Base-by-base conservation (phyloP, 169 alveolate genomes). In the Cystoisospora suis region DNA sequence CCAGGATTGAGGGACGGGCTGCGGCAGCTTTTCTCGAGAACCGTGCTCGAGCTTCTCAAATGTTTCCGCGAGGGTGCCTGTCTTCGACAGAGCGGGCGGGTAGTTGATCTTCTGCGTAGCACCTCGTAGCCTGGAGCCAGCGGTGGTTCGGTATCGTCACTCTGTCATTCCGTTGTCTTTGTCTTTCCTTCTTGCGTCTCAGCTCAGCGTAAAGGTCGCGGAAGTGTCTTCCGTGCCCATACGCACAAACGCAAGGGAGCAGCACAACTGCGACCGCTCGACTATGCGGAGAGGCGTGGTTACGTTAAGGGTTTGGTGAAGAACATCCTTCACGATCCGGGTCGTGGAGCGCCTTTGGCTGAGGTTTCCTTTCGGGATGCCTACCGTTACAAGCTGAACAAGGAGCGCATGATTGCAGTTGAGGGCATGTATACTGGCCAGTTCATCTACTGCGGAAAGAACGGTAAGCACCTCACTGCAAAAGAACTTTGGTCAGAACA, bases 371-470 rank as follows among this genome's bases (percentile, higher is more conserved):
- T 99, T 98, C 97, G 99, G 88, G 99, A 98, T 93, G 99, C 99
- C 32, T 98, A 99, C 96, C 96, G 96, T 93, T 99, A 96, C 96
- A 97, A 97, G 95, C 95, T 96, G 80, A 95, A 98, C 93, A 98
- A 98, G 94, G 99, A 98, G 96, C 95, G 96, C 92, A 97, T 98
- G 97, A 97, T 98, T 61, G 99, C 99, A 36, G 98, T 97, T 47
- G 99, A 99, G 96, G 99, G 99, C 34, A 95, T 97, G 96, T 97
- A 98, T 97, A 96, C 99, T 36, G 99, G 99, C 36, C 99, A 99
- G 96, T 99, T 96, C 97, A 96, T 99, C 79, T 98, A 98, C 96
- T 98, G 99, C 92, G 99, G 99, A 47, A 94, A 94, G 83, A 47
- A 46, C 9, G 94, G 94, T 90, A 53, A 20, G 93, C 3, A 47